phyloP scores from a whole-genome alignment of 2,329 filamentous ascomycete species.

The Penicillium sp. region DNA sequence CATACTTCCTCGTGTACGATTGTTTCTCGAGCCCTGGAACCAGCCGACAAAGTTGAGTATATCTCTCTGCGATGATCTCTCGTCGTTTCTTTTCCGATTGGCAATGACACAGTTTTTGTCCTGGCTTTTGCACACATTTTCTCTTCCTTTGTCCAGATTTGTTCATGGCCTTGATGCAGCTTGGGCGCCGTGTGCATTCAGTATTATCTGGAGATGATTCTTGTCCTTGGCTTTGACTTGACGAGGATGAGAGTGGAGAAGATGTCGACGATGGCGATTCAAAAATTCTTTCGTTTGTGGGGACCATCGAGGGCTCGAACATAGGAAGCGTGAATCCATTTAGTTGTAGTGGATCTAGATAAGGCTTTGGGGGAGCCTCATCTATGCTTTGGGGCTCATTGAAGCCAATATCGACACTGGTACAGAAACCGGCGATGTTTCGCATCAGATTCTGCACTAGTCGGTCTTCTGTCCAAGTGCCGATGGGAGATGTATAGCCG shows the following conservation, averaged over 20 bases:
- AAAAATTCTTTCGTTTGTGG: background rate
- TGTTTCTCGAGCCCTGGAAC: constrained; percentile 18
- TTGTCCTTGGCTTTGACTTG: background rate
- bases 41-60: constrained; percentile 15
- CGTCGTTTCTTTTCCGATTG: constrained; percentile 23
- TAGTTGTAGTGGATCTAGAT: background rate
- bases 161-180: background rate
- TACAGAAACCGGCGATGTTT: constrained; percentile 18
- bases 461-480: constrained; percentile 24
- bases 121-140: constrained; percentile 22
- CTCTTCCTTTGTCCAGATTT: constrained; percentile 12
- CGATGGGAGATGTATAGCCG: constrained; percentile 22
- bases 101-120: constrained; percentile 23
- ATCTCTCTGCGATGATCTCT: constrained; percentile 17
- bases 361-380: background rate
- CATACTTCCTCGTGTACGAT: constrained; percentile 22
- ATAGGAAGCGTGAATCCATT: constrained; percentile 7
- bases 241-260: background rate
- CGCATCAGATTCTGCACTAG: constrained; percentile 22
- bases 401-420: constrained; percentile 12
- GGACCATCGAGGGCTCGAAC: background rate
- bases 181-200: constrained; percentile 1
- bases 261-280: background rate
- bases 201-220: background rate
- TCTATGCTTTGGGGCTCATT: background rate